Conservation (phyloP, 2,329 filamentous ascomycete species). For the Fusarium nurragi region DNA sequence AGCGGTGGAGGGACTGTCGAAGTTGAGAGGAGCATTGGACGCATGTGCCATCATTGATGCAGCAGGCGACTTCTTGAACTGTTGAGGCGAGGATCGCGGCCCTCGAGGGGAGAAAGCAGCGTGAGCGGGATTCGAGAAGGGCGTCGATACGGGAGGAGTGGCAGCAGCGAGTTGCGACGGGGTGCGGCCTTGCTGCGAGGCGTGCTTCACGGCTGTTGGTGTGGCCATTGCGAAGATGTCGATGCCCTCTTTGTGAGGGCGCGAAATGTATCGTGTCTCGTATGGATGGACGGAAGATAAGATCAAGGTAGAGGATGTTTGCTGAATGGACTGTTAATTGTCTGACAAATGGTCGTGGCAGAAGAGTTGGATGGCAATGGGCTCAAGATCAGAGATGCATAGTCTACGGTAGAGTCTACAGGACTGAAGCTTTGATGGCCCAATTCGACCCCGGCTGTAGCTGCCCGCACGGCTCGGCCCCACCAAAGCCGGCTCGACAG, state of each 20-base stretch:
- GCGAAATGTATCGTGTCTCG: not conserved
- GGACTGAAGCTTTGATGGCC: not conserved
- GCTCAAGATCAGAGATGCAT: not conserved
- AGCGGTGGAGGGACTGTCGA: conserved; percentile 71
- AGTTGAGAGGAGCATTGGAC: conserved; percentile 61
- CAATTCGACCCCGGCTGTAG: not conserved
- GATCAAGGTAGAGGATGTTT: not conserved
- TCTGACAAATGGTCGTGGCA: not conserved
- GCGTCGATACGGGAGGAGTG: conserved; percentile 73
- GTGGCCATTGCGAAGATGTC: conserved; percentile 55
- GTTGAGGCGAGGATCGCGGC: conserved; percentile 69
- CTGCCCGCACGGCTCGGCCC: conserved; percentile 27
- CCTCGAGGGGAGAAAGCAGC: conserved; percentile 69
- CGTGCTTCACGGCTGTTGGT: conserved; percentile 61
- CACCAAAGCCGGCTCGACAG: conserved; percentile 32
- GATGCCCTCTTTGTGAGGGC: conserved; percentile 28
- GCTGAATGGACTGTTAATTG: not conserved
- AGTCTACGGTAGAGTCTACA: too few species aligned
- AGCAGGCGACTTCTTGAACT: conserved; percentile 71
- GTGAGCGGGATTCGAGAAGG: conserved; percentile 67
- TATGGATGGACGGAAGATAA: not conserved
- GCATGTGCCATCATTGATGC: conserved; percentile 60
- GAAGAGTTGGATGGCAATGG: not conserved
- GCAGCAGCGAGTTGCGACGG: conserved; percentile 64
- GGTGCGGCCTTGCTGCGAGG: conserved; percentile 55